Base-by-base conservation (phyloP, 225 moss, liverwort and hornwort genomes). In the Sphagnum tenellum region DNA sequence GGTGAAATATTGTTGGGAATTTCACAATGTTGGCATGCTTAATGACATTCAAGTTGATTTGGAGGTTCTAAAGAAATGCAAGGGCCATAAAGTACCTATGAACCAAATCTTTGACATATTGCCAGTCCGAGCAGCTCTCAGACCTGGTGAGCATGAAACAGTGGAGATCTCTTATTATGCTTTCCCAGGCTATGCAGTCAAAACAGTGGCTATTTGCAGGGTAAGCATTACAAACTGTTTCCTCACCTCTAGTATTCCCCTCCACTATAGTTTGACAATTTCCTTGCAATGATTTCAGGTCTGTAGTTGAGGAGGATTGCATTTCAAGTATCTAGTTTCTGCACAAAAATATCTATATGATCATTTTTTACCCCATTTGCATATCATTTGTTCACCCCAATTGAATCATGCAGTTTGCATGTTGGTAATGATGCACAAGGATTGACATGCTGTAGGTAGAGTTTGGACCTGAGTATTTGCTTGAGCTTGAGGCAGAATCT, bases 101-200 rank as follows among this genome's bases (percentile, higher is more conserved):
- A 89, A 88, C 66, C 85, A 86, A 58, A 82, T 93, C 48, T 86
- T 93, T 70, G 93, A 89, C 62, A 62, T 93, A 47, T 71, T 93
- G 57, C 93, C 93, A 4, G 81, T 93, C 62, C 71, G 71, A 63
- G 74, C 76, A 50, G 71, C 66, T 44, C 80, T 93, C 3, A 53
- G 66, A 45, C 86, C 93, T 4, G 88, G 88, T 48, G 80, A 88
- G 57, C 68, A 48, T n/a, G 88, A 89, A 74, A 80, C 76, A 51
- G 82, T 82, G 59, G 93, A 93, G 75, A 84, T 82, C 44, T 93
- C 93, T 4, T 93, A 72, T 62, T 89, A 81, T 77, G 89, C 86
- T 12, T 88, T 86, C 60, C 86, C 87, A 13, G 84, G 86, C 14
- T 89, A 89, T 63, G 74, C 61, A 50, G 68, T 80, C 4, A 69